These are phyloP conservation scores for Phoma sp. DNA, from an alignment of 2,329 filamentous ascomycete genomes.

Conservation along the genomic window DNA sequence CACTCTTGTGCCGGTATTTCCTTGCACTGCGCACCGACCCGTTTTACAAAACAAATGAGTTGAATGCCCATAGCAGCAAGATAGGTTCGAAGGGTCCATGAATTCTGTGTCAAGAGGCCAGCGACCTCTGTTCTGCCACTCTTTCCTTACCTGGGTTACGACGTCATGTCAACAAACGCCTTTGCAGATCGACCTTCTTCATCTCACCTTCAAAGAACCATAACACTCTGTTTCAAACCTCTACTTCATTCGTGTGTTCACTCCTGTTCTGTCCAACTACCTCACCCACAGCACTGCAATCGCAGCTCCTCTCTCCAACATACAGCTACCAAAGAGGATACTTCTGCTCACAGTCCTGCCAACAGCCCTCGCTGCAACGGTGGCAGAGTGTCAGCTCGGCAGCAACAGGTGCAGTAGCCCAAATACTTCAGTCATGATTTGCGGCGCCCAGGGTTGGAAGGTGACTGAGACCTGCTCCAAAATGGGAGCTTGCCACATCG, in stretches of 20 bases:
- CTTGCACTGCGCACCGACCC: too few relatives aligned
- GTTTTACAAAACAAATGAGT: too few relatives aligned
- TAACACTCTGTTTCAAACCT: neutral
- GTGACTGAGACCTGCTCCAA: neutral
- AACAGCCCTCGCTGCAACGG: neutral
- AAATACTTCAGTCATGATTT: neutral
- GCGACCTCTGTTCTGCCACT: neutral
- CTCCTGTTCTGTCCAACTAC: neutral
- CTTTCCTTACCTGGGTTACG: neutral
- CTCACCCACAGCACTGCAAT: too few relatives aligned
- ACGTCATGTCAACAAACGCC: neutral
- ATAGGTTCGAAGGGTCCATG: neutral
- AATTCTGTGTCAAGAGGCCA: neutral
- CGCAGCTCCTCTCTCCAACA: neutral
- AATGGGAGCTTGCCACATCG: neutral
- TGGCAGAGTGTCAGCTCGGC: neutral
- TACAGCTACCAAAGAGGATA: neutral
- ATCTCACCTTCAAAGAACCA: neutral
- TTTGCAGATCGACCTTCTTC: neutral
- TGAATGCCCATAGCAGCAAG: too few relatives aligned
- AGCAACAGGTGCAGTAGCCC: constrained; percentile 6
- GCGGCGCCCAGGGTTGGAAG: neutral
- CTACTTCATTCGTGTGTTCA: neutral
- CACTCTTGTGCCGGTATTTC: too few relatives aligned
- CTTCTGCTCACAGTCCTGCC: neutral